Base-by-base conservation (phyloP, 257 asterid genomes). In the Pogostemon cablin region DNA sequence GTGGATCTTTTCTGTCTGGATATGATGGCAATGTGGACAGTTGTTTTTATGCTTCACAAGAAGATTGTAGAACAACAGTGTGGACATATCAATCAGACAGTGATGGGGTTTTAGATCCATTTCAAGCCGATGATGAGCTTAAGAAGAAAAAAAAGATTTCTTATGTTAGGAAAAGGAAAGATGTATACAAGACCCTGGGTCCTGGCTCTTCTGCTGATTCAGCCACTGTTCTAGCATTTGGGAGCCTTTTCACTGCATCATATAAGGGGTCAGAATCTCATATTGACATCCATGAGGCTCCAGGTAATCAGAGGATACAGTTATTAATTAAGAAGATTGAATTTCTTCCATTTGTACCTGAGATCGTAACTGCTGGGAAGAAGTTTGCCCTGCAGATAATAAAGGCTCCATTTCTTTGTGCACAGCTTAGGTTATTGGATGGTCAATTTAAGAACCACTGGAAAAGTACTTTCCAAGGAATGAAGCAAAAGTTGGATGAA, bases 361-460 rank as follows among this genome's bases (percentile, higher is more conserved):
- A 89, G 71, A 87, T 91, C 69, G 12, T 82, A 34, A 72, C 73
- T 73, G 92, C 96, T n/a, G 96, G 96, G 62, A 91, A 85, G 85
- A 78, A 75, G 47, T 93, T 89, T 64, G 88, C 90, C 15, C 86
- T 40, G 44, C 75, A 77, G 75, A 80, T 68, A 25, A 86, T 91
- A 46, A 85, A 77, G 71, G 86, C 84, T 60, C 96, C 96, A 0
- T 91, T 85, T 81, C 80, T 93, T 66, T 91, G 99, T 73, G 91
- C 90, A 17, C 98, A 93, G 81, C 96, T 93, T 43, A 81, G 99
- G 72, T 78, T 91, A 76, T 72, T 89, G 77, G 99, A 93, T 75
- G 99, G 99, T 68, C 99, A 93, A 49, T 93, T 93, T 82, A 93
- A 93, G 86, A 87, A 91, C 81, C 99, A 87, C 25, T 72, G 92